Evolutionary conservation across 202 grass and related monocot species (phyloP), one percentile per base, ranked within the genome.

Genomic region (Carex sylvatica): DNA sequence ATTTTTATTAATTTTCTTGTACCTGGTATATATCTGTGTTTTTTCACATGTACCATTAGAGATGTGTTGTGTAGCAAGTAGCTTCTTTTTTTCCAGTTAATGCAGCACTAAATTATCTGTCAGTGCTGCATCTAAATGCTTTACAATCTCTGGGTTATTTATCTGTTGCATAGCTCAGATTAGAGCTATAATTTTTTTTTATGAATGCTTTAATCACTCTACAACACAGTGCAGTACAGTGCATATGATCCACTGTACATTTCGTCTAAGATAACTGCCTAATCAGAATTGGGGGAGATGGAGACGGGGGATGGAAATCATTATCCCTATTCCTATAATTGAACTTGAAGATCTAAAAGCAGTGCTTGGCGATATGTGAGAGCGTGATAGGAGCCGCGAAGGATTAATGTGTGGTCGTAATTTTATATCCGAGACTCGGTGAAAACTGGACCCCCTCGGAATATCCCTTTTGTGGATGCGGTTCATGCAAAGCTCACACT

Each of bases 321-420:
- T 13, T 69, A 44, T 82, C 61, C 56, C 20, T 44, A 28, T 54
- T 68, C 80, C 24, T 66, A 82, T 82, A 67, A 82, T 82, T 2
- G 28, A 28, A 28, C 28, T 28, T 67, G 73, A 15, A 77, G 52
- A 33, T 77, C 31, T 24, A 82, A 82, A 81, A 82, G 63, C 64
- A 69, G 12, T 18, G 15, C 47, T 82, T 82, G 63, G 80, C 63
- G 15, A 82, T 69, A 80, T 80, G 9, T 65, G 56, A 65, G 31
- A 65, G 78, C n/a, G 60, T 26, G 78, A 82, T 82, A 55, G 35
- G 61, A 82, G 64, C 30, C n/a, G 31, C 36, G 61, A 83, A 65
- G 58, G 18, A 35, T 33, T 71, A 83, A 83, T 52, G 78, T 91
- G 83, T 89, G 87, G 90, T 76, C 51, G 84, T 85, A n/a, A 65